Evolutionary conservation across 176 grass and related monocot species (phyloP), one percentile per base, ranked within the genome.

Genomic region (Chrysopogon serrulatus): DNA sequence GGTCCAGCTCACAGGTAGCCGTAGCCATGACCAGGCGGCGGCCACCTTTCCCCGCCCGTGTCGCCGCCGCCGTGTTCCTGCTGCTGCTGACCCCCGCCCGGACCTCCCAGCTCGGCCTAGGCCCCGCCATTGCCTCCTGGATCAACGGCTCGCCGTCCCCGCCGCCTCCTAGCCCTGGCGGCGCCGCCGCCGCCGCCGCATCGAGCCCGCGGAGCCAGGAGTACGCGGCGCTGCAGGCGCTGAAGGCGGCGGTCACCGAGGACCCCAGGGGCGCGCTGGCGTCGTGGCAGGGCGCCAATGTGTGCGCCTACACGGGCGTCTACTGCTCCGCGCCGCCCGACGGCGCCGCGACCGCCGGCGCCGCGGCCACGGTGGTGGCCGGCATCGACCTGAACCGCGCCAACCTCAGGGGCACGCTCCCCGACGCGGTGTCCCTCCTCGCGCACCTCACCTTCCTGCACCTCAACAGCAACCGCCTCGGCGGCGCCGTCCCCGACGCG

Each of bases 381-480:
- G 95, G 88, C 72, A 86, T 98, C 36, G 95, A 98, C 82, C 95
- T 98, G 35, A 98, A 98, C 92, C 85, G 54, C 54, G 88, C 79
- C 41, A 86, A 71, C 87, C 85, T 98, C 59, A 74, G 49, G 67
- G 95, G 95, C 36, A 89, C 80, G 24, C 86, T 98, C 40, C 90
- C 94, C 0, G 86, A 80, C 18, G 90, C 88, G 32, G 26, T 98
- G 23, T 89, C 92, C 42, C 84, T 84, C 10, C 92, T 98, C 13
- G 27, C 61, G 4, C 90, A 98, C 86, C 92, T 98, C 72, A 95
- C 90, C 11, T 88, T 98, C 82, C 76, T 98, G 57, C 95, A 98
- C 79, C 82, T 98, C 32, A 98, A 98, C 88, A 91, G 86, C 82
- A 98, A 98, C 88, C 88, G 92, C 35, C 82, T 98, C 62, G 9